Percentiles rank a stretch among this genome's conserved stretches.
Conservation (phyloP, 305 asterid genomes). For the Ruellia speciosa region DNA sequence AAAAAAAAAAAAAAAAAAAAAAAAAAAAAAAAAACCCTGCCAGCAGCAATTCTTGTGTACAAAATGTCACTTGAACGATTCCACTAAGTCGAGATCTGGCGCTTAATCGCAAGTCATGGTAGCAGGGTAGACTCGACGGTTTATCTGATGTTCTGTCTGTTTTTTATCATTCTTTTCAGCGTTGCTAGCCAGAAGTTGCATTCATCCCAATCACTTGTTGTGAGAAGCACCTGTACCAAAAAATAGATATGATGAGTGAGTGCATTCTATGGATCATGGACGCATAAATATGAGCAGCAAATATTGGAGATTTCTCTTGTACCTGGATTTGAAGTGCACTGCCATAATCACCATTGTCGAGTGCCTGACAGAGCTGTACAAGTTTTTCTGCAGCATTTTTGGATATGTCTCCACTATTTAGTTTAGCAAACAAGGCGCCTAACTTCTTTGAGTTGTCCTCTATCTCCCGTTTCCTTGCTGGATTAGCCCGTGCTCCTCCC, state of each 20-base stretch:
- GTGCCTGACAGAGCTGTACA: slow-evolving; percentile 79
- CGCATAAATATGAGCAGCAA: not conserved
- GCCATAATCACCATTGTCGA: slow-evolving; percentile 72
- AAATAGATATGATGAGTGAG: slow-evolving; percentile 9
- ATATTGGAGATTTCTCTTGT: slow-evolving; percentile 3
- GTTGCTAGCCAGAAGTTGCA: slow-evolving; percentile 94
- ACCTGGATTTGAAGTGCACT: slow-evolving; percentile 95
- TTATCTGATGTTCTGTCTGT: slow-evolving; percentile 77
- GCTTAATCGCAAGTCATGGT: slow-evolving; percentile 25
- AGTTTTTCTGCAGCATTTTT: slow-evolving; percentile 93
- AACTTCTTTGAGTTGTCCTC: slow-evolving; percentile 92
- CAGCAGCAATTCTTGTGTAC: slow-evolving; percentile 35
- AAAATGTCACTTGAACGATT: slow-evolving; percentile 25
- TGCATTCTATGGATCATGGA: slow-evolving; percentile 13
- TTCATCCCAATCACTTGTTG: slow-evolving; percentile 98
- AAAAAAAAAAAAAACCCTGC: slow-evolving; percentile 19
- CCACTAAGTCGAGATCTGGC: slow-evolving; percentile 26
- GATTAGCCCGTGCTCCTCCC: slow-evolving; percentile 95
- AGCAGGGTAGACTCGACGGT: slow-evolving; percentile 13
- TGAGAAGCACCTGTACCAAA: slow-evolving; percentile 61
- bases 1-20: slow-evolving; percentile 13
- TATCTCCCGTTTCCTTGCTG: slow-evolving; percentile 88
- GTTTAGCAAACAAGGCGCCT: slow-evolving; percentile 80
- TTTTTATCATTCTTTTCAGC: slow-evolving; percentile 90
- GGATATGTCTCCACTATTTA: slow-evolving; percentile 83